Base-by-base conservation (phyloP, 441 rosid species). In the Pelargonium citronellum region DNA sequence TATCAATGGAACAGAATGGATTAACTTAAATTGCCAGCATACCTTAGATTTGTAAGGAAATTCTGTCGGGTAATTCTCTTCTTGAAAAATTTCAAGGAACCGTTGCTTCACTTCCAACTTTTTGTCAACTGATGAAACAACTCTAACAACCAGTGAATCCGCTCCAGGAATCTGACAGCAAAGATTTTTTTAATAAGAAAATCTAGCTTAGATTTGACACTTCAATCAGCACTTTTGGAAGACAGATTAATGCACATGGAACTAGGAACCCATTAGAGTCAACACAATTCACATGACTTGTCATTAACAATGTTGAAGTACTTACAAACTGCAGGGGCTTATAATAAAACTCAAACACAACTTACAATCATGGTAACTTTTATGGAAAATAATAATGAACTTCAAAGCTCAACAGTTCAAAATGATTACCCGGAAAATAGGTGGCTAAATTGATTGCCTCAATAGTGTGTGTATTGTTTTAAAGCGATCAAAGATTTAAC, bases 41-140 rank as follows among this genome's bases (percentile, higher is more conserved):
- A 92, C 99, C 95, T 96, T 96, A 17, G 99, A 96, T 77, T 92
- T 96, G 64, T 93, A 96, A 6, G 99, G 92, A 69, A 92, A 92
- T 74, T 93, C 99, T 65, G 82, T 79, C 12, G 98, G 98, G 75
- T 93, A 91, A 83, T 84, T 91, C 70, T 93, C 96, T 67, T 90
- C 99, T 58, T 85, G 96, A 78, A 96, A 96, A 69, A 93, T 91
- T 76, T 93, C 98, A 74, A 93, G 94, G 81, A 96, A 91, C 64
- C 92, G 89, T 61, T 83, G 84, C 87, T 96, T 96, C 78, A 96
- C 99, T 82, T 96, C 97, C 83, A 96, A 82, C 83, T 91, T 93
- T 77, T 96, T 96, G 86, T 96, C 97, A 77, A 91, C 99, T 8
- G 99, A 96, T 75, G 98, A 96, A 81, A 96, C 99, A 76, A 96